Conservation (phyloP, 2,329 filamentous ascomycete species). For the Xylariomycetidae sp. region DNA sequence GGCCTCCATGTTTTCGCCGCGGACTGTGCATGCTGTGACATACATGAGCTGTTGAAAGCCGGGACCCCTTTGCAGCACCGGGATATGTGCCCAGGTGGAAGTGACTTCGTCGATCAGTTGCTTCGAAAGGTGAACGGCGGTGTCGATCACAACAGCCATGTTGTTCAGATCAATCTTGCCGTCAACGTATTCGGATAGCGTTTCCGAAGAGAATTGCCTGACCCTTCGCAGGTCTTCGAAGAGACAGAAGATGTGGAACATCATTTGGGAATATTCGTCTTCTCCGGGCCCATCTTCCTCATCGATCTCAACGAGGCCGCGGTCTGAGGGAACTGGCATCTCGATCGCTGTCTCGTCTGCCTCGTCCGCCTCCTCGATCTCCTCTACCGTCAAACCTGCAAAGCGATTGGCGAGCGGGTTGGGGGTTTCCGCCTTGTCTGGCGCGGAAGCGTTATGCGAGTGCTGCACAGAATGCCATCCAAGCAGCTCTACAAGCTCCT, state of each 20-base stretch:
- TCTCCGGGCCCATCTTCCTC: constrained; percentile 13
- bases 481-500: constrained; percentile 20
- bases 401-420: constrained; percentile 18
- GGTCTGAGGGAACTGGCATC: constrained; percentile 5
- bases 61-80: neutral
- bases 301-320: constrained; percentile 17
- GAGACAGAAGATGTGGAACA: constrained; percentile 23
- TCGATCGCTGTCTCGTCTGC: too few relatives aligned
- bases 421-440: constrained; percentile 8
- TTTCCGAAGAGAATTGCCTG: constrained; percentile 21
- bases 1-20: neutral
- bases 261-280: constrained; percentile 10
- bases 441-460: too few relatives aligned
- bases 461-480: constrained; percentile 19
- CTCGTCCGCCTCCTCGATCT: constrained; percentile 9
- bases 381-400: constrained; percentile 22
- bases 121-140: constrained; percentile 20
- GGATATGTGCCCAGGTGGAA: constrained; percentile 1
- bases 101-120: constrained; percentile 11
- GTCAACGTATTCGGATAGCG: constrained; percentile 25
- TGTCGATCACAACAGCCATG: constrained; percentile 26
- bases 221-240: constrained; percentile 25
- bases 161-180: constrained; percentile 25
- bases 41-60: neutral
- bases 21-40: constrained; percentile 1